Base-by-base conservation (phyloP, 495 filamentous ascomycete genomes). In the Xylaria cubensis region DNA sequence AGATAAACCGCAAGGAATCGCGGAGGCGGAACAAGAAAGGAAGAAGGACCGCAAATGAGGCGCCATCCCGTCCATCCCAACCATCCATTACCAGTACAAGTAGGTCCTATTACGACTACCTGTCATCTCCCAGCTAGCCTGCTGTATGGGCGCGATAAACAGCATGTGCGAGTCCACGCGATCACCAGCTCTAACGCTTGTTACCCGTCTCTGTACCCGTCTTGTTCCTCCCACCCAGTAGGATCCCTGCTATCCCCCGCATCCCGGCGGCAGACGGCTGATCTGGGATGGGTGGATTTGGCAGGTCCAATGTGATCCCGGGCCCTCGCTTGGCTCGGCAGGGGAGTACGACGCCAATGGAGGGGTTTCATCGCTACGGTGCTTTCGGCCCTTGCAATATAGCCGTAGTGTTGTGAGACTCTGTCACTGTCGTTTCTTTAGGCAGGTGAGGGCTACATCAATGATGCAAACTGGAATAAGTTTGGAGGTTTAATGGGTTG, bases 211-310 rank as follows among this genome's bases (percentile, higher is more conserved):
- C 15, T 26, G 9, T n/a, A 42, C 34, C 32, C 32, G 53, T 32
- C 53, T 56, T 56, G 53, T 56, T 32, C 53, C 17, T 56, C 53
- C 53, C 53, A 17, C 26, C 53, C 53, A 42, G 61, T 24, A 15
- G n/a, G 4, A 44, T 64, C 36, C 58, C 61, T 42, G 61, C 61
- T 21, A 19, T 44, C 61, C 61, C 58, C 55, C 55, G 32, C 58
- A 61, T 61, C 32, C 58, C 32, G 58, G 58, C 58, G 58, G 58
- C 58, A 66, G 41, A 39, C 62, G 63, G 62, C 19, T 51, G 51
- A 19, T 63, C 59, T 63, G 62, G 63, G 61, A n/a, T 48, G 34
- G 21, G 70, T 67, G 70, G 63, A 67, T 72, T 72, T 61, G 62
- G 70, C 70, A 67, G 70, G 70, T 67, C 62, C 24, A 13, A 34